These are phyloP conservation scores for Emericellopsis cladophorae DNA, from an alignment of 2,329 filamentous ascomycete species.

Conservation along the genomic window DNA sequence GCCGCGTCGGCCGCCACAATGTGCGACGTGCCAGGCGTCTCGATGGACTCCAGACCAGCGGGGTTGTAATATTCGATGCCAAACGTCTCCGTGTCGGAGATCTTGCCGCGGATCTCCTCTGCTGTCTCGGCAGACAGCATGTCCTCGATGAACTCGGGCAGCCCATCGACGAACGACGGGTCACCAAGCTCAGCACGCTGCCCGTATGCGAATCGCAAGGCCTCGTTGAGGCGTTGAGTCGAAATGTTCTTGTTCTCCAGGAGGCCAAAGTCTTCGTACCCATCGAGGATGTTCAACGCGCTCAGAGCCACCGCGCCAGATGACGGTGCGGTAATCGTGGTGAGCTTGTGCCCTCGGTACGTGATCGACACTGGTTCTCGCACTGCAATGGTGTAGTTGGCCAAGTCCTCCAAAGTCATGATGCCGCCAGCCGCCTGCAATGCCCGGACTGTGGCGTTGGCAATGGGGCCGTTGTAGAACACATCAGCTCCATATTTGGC, in stretches of 20 bases:
- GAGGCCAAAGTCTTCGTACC: slow-evolving; percentile 53
- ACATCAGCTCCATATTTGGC: slow-evolving; percentile 51
- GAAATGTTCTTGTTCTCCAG: slow-evolving; percentile 42
- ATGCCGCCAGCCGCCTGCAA: slow-evolving; percentile 54
- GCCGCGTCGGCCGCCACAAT: slow-evolving; percentile 54
- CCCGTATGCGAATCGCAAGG: slow-evolving; percentile 72
- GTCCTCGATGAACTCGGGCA: slow-evolving; percentile 47
- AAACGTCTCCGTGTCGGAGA: slow-evolving; percentile 25
- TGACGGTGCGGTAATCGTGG: slow-evolving; percentile 55
- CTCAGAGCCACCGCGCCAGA: slow-evolving; percentile 61
- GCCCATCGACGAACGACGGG: slow-evolving; percentile 51
- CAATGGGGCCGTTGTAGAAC: slow-evolving; percentile 59
- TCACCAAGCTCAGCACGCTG: slow-evolving; percentile 63
- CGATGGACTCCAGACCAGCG: slow-evolving; percentile 28
- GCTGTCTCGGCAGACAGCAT: slow-evolving; percentile 52
- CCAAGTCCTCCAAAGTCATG: slow-evolving; percentile 63
- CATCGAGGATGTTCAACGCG: slow-evolving; percentile 62
- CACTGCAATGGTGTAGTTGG: slow-evolving; percentile 57
- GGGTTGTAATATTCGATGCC: slow-evolving; percentile 31
- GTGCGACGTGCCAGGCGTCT: slow-evolving; percentile 58
- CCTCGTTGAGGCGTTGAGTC: slow-evolving; percentile 72
- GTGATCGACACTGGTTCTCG: slow-evolving; percentile 47
- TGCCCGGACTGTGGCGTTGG: slow-evolving; percentile 55
- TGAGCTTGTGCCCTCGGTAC: slow-evolving; percentile 60
- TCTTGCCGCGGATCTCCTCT: slow-evolving; percentile 34